Percentiles rank a stretch among this genome's conserved stretches.
Conservation (phyloP, 345 rosid genomes). For the Populus deltoides region DNA sequence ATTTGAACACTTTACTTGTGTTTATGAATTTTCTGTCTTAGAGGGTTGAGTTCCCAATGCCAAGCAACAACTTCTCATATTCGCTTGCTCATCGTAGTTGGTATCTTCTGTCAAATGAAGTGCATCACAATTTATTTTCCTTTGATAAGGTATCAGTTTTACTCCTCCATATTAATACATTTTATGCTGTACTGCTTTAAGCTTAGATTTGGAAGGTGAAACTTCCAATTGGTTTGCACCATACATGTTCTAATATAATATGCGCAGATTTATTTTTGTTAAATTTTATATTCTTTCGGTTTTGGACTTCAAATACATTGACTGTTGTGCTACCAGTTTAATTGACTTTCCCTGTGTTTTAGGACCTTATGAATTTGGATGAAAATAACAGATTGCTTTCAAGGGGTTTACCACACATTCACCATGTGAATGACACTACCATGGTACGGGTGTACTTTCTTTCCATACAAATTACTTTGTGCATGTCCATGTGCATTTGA, state of each 20-base stretch:
- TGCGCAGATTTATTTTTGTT: background rate
- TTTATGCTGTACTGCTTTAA: background rate
- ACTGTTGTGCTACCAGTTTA: background rate
- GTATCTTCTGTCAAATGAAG: slow-evolving; percentile 68
- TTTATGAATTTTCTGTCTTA: slow-evolving; percentile 35
- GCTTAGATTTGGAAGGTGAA: background rate
- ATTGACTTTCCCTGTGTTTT: slow-evolving; percentile 10
- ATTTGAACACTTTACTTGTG: slow-evolving; percentile 1
- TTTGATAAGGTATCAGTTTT: slow-evolving; percentile 64
- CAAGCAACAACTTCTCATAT: slow-evolving; percentile 77
- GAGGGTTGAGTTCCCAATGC: slow-evolving; percentile 95
- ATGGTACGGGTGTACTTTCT: slow-evolving; percentile 50
- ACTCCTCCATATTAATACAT: background rate
- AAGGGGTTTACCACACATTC: slow-evolving; percentile 66
- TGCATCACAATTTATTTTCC: slow-evolving; percentile 56
- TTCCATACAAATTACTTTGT: background rate
- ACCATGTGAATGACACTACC: slow-evolving; percentile 68
- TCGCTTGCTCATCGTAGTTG: slow-evolving; percentile 79
- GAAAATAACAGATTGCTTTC: slow-evolving; percentile 67
- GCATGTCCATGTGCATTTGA: background rate
- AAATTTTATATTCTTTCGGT: background rate
- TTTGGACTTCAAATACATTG: slow-evolving; percentile 5
- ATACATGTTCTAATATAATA: background rate
- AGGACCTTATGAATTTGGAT: slow-evolving; percentile 89
- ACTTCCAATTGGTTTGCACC: background rate